Evolutionary conservation across 345 rosid species (phyloP).

Genomic region (Rhodamnia rubescens): DNA sequence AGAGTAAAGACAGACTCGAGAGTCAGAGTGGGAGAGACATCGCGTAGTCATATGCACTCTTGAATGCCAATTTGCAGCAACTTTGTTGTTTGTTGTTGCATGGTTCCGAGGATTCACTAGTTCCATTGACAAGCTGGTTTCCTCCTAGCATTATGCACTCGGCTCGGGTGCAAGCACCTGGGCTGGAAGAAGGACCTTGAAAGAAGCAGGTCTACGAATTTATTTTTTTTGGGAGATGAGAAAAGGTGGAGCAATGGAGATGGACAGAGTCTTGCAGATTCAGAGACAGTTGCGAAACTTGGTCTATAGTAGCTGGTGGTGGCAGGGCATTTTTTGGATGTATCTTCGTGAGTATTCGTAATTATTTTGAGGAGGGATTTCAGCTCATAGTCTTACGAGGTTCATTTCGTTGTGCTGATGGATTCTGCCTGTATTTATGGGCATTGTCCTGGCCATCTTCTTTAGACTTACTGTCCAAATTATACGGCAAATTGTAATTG

Average conservation of each 20-base stretch:
- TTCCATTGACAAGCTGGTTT: not conserved
- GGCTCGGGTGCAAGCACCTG: not conserved
- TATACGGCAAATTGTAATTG: not conserved
- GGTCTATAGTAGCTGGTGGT: not conserved
- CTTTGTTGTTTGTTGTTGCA: not conserved
- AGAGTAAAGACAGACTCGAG: constrained; percentile 35
- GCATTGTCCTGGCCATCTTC: not conserved
- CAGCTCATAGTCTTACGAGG: not conserved
- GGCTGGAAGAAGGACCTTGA: not conserved
- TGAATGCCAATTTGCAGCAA: not conserved
- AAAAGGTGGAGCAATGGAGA: not conserved
- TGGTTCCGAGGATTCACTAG: not conserved
- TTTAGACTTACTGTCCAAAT: not conserved
- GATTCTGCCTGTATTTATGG: not conserved
- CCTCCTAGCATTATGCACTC: not conserved
- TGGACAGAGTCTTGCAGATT: not conserved
- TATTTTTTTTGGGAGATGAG: not conserved
- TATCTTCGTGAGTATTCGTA: not conserved
- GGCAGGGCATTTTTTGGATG: not conserved
- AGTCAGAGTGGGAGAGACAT: constrained; percentile 21
- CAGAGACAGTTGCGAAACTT: not conserved
- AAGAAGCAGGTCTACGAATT: not conserved
- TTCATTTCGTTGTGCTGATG: not conserved
- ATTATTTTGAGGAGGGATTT: not conserved
- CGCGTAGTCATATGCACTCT: constrained; percentile 7